Base-by-base conservation (phyloP, 1,284 basidiomycete genomes). In the Inonotus hispidus region DNA sequence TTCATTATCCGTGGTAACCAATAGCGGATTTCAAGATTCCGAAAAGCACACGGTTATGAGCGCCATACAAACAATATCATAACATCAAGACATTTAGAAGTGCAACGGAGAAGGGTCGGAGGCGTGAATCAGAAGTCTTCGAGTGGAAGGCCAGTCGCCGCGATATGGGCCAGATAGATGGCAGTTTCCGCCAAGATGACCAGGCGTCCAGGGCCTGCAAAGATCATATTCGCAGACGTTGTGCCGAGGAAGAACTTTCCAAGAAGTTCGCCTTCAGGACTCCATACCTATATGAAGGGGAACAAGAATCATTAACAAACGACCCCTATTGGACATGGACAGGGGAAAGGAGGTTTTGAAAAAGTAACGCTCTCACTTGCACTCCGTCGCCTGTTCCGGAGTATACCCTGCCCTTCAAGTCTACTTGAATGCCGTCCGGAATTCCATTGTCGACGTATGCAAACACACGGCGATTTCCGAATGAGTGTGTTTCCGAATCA, bases 241-340 rank as follows among this genome's bases (percentile, higher is more conserved):
- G 71, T 75, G 16, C 83, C 84, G 0, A 85, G 63, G 73, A 86
- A 90, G 70, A 92, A 85, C 72, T 92, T 92, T 46, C 90, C 89
- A 10, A 92, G 73, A 1, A 92, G 75, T 1, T 76, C 79, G 2
- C 89, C 89, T 14, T 78, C 68, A 0, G 79, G 67, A 68, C 83
- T 82, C 81, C 84, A 91, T 1, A 92, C 86, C 73, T 85, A 53
- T 21, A 50, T 41, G n/a, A 16, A 14, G n/a, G 7, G 32, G 29
- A n/a, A 35, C 16, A n/a, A 1, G 25, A 27, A 16, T 14, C 11
- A 14, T 52, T 27, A 8, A 35, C 14, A n/a, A 1, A 10, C 46
- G 13, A 11, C 25, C 27, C 6, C n/a, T 46, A 46, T 29, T 45
- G 39, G 29, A 14, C 23, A 27, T 45, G 39, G 29, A 14, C 23